These are phyloP conservation scores for Chlorella ohadii DNA, from an alignment of 139 green algal genomes.

Conservation along the genomic window DNA sequence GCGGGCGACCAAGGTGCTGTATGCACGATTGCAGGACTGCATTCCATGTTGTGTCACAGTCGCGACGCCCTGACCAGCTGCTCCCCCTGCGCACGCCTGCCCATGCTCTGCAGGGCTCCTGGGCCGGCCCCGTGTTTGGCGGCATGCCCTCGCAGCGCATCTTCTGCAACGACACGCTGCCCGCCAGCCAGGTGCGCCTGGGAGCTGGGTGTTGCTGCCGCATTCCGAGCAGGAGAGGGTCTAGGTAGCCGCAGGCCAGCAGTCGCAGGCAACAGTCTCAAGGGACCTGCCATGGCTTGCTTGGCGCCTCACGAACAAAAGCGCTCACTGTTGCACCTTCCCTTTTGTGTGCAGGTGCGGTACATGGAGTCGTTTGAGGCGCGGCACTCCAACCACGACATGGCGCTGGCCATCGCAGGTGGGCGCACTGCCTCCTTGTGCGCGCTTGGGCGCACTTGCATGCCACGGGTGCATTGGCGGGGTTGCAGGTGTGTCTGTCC, in stretches of 20 bases:
- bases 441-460: too few relatives aligned
- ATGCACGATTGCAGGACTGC: neutral
- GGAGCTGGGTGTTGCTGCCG: neutral
- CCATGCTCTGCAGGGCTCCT: constrained; percentile 59
- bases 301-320: too few relatives aligned
- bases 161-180: constrained; percentile 37
- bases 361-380: constrained; percentile 94
- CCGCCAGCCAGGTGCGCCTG: constrained; percentile 26
- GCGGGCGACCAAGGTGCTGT: too few relatives aligned
- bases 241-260: too few relatives aligned
- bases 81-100: neutral
- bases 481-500: neutral
- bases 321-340: neutral
- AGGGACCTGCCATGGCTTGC: too few relatives aligned
- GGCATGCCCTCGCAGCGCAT: constrained; percentile 39
- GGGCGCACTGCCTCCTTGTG: neutral
- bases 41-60: too few relatives aligned
- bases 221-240: too few relatives aligned
- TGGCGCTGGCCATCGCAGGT: constrained; percentile 57
- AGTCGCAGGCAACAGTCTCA: too few relatives aligned
- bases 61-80: neutral
- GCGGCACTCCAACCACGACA: constrained; percentile 79
- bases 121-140: constrained; percentile 56
- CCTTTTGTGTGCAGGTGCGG: constrained; percentile 1
- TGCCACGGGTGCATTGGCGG: neutral